Evolutionary conservation across 257 asterid genomes (phyloP), one percentile per base, ranked within the genome.

Genomic region (Mentha longifolia): DNA sequence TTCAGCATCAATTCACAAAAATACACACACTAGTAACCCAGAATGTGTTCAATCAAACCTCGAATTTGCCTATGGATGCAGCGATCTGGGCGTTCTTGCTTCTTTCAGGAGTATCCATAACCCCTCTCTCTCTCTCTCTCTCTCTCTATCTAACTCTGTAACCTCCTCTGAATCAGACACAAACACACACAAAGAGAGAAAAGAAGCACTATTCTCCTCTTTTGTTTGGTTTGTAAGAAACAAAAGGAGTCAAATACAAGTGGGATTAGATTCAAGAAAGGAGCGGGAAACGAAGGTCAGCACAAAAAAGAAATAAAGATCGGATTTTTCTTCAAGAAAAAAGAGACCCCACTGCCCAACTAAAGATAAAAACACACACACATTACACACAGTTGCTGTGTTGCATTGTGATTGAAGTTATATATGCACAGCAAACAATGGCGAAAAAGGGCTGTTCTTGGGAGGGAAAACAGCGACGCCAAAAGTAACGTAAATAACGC

Each of bases 81-180:
- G 83, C 80, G 76, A 85, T 89, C 81, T 88, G 96, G 69, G n/a
- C 70, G 35, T 57, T 81, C 82, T 77, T 86, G 80, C 80, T 81
- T 77, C 86, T 85, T 33, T 88, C 92, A 0, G 98, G 99, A 17
- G 98, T 95, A 61, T 82, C 97, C 98, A 89, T 89, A 65, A 73
- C 86, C 74, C 73, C 88, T 37, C 30, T 74, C 61, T 72, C 85
- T 25, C n/a, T 2, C 15, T 30, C 75, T 68, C 74, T 22, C 68
- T 56, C 15, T 1, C 47, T 70, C 6, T 30, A 25, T 55, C 73
- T 35, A 61, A 33, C 17, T 31, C 41, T n/a, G 8, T 59, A 13
- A 22, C 25, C 31, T 28, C 3, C 31, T 66, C 39, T 39, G 31
- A 66, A 37, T 41, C 78, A 72, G 62, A 46, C 63, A 68, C 9